Percentiles rank a stretch among this genome's conserved stretches.
Evolutionary conservation across 495 filamentous ascomycete species (phyloP).

Genomic region (Pseudevernia furfuracea): DNA sequence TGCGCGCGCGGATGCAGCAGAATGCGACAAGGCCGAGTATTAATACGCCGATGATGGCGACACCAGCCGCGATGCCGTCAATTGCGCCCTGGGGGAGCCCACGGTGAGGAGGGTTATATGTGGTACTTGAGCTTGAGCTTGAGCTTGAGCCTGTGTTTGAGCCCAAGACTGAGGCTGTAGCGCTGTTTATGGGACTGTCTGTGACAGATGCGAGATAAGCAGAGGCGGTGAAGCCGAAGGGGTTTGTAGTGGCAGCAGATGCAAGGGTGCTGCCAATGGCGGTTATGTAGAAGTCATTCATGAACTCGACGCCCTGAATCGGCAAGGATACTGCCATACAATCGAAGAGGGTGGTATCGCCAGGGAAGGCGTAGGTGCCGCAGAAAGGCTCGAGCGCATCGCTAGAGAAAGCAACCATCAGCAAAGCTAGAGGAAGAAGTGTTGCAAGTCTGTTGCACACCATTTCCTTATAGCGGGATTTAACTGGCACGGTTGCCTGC

Average conservation of each 20-base stretch:
- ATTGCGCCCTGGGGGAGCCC: slow-evolving; percentile 19
- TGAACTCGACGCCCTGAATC: slow-evolving; percentile 11
- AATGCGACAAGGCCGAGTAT: slow-evolving; percentile 12
- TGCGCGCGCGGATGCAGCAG: slow-evolving; percentile 16
- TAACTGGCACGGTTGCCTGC: slow-evolving; percentile 18
- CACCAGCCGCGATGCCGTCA: slow-evolving; percentile 18
- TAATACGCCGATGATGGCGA: slow-evolving; percentile 4
- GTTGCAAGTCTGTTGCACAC: background rate
- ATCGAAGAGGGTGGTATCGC: slow-evolving; percentile 15
- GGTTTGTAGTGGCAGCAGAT: slow-evolving; percentile 2
- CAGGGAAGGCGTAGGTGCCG: slow-evolving; percentile 18
- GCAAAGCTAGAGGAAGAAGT: background rate
- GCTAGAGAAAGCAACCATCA: background rate
- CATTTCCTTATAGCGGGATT: slow-evolving; percentile 24
- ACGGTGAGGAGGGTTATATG: background rate
- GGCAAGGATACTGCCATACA: slow-evolving; percentile 2
- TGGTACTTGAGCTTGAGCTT: background rate
- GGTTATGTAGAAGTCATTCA: slow-evolving; percentile 21
- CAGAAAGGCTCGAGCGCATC: slow-evolving; percentile 16
- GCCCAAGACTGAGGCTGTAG: background rate
- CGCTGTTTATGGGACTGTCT: background rate
- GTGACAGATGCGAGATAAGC: background rate
- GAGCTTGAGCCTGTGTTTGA: background rate
- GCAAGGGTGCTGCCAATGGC: slow-evolving; percentile 21
- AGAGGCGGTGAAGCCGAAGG: slow-evolving; percentile 10